Evolutionary conservation across 2,329 filamentous ascomycete species (phyloP).

Genomic region (Dryadomyces quercivorus): DNA sequence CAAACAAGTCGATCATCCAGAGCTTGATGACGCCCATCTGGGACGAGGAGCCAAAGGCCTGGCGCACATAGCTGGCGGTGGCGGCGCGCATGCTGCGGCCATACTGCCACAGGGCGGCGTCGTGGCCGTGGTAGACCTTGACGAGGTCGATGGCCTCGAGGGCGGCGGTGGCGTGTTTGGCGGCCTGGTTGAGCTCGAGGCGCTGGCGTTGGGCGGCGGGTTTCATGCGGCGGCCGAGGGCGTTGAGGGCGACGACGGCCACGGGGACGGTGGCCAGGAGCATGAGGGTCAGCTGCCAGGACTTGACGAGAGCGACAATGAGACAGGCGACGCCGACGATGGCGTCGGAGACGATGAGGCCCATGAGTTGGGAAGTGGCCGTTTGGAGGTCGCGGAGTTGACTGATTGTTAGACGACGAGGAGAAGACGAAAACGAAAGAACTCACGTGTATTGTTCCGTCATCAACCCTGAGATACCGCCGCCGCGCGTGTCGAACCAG

Average conservation of each 20-base stretch:
- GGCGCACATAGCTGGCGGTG: constrained; percentile 44
- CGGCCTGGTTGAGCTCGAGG: constrained; percentile 51
- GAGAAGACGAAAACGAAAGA: no score
- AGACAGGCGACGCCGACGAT: constrained; percentile 56
- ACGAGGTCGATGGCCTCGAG: constrained; percentile 70
- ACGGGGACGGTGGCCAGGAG: constrained; percentile 63
- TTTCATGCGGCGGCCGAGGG: constrained; percentile 50
- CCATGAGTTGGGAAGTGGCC: constrained; percentile 68
- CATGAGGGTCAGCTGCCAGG: constrained; percentile 74
- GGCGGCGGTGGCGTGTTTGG: constrained; percentile 58
- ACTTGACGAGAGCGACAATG: constrained; percentile 61
- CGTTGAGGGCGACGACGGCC: constrained; percentile 44
- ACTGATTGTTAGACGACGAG: no score
- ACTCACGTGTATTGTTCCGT: constrained; percentile 63
- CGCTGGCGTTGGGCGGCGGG: constrained; percentile 59
- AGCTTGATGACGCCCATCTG: constrained; percentile 66
- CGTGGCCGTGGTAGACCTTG: constrained; percentile 71
- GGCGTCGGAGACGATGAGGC: constrained; percentile 51
- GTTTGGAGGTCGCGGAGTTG: constrained; percentile 73
- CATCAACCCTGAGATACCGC: constrained; percentile 61
- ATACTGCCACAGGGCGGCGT: constrained; percentile 58
- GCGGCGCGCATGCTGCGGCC: constrained; percentile 20
- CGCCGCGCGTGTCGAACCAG: constrained; percentile 68
- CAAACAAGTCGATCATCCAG: constrained; percentile 67
- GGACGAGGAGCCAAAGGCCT: constrained; percentile 36